Percentiles rank a stretch among this genome's conserved stretches.
These are phyloP conservation scores for Solanum habrochaites DNA, from an alignment of 257 asterid species.

Conservation along the genomic window DNA sequence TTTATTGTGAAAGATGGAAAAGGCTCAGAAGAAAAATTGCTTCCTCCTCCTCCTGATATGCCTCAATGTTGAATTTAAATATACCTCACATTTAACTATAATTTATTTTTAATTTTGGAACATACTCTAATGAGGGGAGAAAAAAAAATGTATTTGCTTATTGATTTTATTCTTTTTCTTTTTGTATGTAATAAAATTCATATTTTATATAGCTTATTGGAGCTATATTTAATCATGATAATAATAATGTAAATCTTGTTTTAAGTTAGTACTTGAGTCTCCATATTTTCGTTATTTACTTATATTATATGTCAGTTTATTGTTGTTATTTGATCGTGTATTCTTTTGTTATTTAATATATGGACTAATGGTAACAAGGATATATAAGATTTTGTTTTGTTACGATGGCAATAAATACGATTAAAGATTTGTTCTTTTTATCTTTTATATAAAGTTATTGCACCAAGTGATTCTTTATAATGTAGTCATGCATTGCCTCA, in stretches of 20 bases:
- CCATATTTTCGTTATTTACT: not conserved
- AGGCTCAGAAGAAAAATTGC: not conserved
- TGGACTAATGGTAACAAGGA: not conserved
- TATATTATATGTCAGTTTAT: not conserved
- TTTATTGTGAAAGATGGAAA: constrained; percentile 18
- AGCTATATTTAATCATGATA: not conserved
- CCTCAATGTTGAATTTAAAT: not conserved
- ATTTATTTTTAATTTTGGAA: not conserved
- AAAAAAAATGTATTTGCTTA: not conserved
- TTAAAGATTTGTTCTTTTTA: not conserved
- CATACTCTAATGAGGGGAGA: not conserved
- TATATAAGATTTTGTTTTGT: not conserved
- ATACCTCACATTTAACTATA: not conserved
- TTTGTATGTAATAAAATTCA: not conserved
- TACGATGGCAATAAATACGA: not conserved
- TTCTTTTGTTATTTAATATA: not conserved
- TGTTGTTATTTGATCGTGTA: not conserved
- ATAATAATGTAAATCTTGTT: not conserved
- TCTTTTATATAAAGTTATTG: not conserved
- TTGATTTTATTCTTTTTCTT: not conserved
- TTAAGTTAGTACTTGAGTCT: not conserved
- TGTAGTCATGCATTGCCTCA: too few species aligned
- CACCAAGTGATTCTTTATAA: too few species aligned
- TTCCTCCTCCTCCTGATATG: not conserved
- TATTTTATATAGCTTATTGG: not conserved